Conservation (phyloP, 176 grass and related monocot genomes). For the Oryza glumipatula region DNA sequence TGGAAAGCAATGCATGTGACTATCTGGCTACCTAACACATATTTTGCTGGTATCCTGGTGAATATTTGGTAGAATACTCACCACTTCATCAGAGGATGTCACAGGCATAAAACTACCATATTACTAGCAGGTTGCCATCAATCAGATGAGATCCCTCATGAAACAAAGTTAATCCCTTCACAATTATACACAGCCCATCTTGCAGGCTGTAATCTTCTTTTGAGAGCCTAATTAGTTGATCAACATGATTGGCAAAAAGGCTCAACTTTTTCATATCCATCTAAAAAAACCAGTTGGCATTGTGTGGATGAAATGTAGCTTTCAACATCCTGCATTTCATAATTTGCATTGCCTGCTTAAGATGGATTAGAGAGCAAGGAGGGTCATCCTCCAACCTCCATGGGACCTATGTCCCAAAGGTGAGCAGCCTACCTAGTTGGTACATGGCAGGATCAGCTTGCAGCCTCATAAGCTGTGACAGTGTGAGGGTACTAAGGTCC, state of each 20-base stretch:
- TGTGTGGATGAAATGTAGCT: conserved; percentile 31
- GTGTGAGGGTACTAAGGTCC: conserved; percentile 2
- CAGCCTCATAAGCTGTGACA: conserved; percentile 10
- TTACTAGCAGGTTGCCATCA: not conserved
- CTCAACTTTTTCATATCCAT: conserved; percentile 25
- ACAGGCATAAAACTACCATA: not conserved
- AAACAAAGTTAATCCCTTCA: not conserved
- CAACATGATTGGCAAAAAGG: conserved; percentile 9
- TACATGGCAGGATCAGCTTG: conserved; percentile 11
- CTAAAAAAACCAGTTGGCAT: not conserved
- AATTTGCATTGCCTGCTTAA: conserved; percentile 16
- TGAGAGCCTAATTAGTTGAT: conserved; percentile 1
- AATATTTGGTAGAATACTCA: not conserved
- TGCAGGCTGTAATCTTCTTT: not conserved
- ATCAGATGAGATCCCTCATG: not conserved
- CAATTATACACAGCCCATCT: not conserved
- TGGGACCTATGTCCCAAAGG: not conserved
- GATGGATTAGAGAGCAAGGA: conserved; percentile 16
- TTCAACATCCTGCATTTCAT: conserved; percentile 11
- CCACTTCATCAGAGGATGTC: not conserved
- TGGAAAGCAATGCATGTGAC: conserved; percentile 27
- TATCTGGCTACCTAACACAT: conserved; percentile 16
- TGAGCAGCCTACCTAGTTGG: conserved; percentile 19
- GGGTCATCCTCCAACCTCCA: conserved; percentile 30
- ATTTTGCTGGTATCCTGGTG: not conserved